Base-by-base conservation (phyloP, 2,329 filamentous ascomycete species). In the Madurella mycetomatis region DNA sequence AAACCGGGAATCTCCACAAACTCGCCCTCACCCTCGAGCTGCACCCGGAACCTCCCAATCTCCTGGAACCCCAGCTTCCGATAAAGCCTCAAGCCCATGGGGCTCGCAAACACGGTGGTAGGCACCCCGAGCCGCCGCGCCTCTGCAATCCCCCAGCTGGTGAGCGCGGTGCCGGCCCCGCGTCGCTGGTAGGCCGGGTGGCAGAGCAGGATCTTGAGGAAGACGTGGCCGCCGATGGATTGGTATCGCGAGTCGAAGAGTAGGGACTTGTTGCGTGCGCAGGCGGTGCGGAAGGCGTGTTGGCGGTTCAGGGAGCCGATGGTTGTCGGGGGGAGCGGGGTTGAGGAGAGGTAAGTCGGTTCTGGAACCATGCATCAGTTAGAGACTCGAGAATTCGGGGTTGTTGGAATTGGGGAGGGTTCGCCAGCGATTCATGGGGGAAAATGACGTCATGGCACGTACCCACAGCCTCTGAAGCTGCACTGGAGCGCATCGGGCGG, bases 101-200 rank as follows among this genome's bases (percentile, higher is more conserved):
- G 61, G 46, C 61, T 62, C 3, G 62, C 62, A 48, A 65, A 63
- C 18, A 64, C 60, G 1, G 63, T 63, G 9, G 62, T 60, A 47
- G 56, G 37, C 25, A 61, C 40, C 4, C 62, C 56, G 7, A 53
- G 18, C 11, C 41, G 17, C 1, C 44, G 47, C 8, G 61, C 63
- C 40, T 55, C 50, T 2, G 56, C 46, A 39, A 62, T 53, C 11
- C 64, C 64, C 62, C 64, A 64, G 2, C 16, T 12, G 5, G 57
- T 53, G 9, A 64, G 56, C 5, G 60, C 60, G 11, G 42, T 53
- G 5, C 61, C 64, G 8, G 62, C 62, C 9, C 62, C 64, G 31
- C 54, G 60, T 4, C 59, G 58, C 49, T 61, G 61, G 32, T 56
- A 58, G 15, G 51, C 39, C 1, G 62, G 62, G 37, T 64, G 62